Conservation (phyloP, 2,329 filamentous ascomycete genomes). For the Hawksworthiomyces lignivorus region DNA sequence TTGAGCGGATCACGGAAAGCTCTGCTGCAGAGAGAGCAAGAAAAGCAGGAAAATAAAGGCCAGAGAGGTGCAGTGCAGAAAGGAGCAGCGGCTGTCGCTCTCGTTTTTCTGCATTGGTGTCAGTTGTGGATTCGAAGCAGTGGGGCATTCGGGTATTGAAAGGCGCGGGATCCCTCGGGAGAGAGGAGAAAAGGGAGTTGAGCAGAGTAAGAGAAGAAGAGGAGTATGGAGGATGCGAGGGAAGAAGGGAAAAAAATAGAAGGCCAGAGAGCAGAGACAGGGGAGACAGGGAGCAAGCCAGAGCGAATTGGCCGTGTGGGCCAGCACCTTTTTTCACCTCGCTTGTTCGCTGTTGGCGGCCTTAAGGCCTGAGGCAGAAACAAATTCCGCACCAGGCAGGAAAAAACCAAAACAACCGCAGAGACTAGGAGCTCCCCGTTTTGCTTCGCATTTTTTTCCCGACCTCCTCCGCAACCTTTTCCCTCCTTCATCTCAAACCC, state of each 20-base stretch:
- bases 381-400: constrained; percentile 9
- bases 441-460: constrained; percentile 18
- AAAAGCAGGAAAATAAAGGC: not conserved
- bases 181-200: constrained; percentile 12
- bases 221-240: not conserved
- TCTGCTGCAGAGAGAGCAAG: not conserved
- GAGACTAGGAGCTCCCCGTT: constrained; percentile 16
- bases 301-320: no score
- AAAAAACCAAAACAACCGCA: constrained; percentile 11
- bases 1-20: no score
- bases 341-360: no score
- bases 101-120: not conserved
- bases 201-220: not conserved
- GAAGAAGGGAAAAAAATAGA: not conserved
- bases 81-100: not conserved
- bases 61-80: not conserved
- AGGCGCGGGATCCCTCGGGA: constrained; percentile 16
- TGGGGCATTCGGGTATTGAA: constrained; percentile 14
- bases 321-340: no score
- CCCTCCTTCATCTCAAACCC: constrained; percentile 3
- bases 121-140: constrained; percentile 1
- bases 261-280: not conserved
- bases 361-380: constrained; percentile 11
- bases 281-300: not conserved
- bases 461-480: constrained; percentile 16